Evolutionary conservation across 1,284 basidiomycete genomes (phyloP), one percentile per base, ranked within the genome.

Genomic region (Retiboletus flavoniger): DNA sequence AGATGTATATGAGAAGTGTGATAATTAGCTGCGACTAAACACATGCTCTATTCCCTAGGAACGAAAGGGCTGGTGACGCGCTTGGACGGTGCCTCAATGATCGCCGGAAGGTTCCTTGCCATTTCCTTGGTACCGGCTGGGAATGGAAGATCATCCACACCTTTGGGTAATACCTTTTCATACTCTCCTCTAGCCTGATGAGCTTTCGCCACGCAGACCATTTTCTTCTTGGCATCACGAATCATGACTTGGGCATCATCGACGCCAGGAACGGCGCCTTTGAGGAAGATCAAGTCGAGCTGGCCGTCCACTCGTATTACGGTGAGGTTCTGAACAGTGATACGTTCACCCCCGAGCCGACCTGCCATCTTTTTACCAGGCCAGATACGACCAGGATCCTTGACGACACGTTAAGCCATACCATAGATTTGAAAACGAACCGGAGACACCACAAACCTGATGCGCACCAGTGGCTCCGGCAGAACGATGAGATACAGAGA

Each of bases 361-460:
- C 96, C 97, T 9, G 96, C 87, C 96, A 98, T 99, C 78, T 98
- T 98, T 76, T 95, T 98, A 40, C 96, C 96, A 16, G 95, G 95
- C 78, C 92, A 93, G 14, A 98, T 82, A 68, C 95, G 85, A 50
- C 95, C 95, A 35, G 95, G 95, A 67, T 97, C 93, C 92, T 95
- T 63, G 13, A 58, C 29, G 21, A 53, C 53, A 35, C 50, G 43
- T 61, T 62, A 28, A 63, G 55, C 24, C 57, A 52, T 64, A 50
- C 19, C 4, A 36, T 19, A 41, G 19, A 17, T 14, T 38, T 11
- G 35, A 19, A 48, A 29, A 53, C n/a, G 45, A 52, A 45, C 54
- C 21, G 5, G 3, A 49, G 34, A 46, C 7, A 43, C 26, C 21
- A 71, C 77, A 56, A 61, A 93, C 94, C 79, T 97, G 94, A 73